Conservation (phyloP, 176 grass and related monocot species). For the Elymus sibiricus region DNA sequence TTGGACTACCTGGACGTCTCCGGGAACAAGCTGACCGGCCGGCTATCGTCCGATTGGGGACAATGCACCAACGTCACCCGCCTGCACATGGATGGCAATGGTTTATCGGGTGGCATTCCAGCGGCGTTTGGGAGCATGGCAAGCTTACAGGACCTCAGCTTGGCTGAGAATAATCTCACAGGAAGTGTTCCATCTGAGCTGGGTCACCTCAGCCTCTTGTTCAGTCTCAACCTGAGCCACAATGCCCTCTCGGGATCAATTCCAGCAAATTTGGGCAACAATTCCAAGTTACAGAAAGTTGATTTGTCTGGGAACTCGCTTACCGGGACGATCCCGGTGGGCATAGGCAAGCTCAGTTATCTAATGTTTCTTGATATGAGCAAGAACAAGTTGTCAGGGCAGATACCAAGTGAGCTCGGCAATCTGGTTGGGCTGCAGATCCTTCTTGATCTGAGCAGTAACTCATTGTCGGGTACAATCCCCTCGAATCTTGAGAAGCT, state of each 20-base stretch:
- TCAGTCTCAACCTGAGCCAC: constrained; percentile 69
- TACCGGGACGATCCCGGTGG: constrained; percentile 29
- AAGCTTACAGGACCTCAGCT: constrained; percentile 53
- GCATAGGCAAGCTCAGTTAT: constrained; percentile 27
- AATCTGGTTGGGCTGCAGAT: constrained; percentile 60
- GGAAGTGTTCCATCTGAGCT: constrained; percentile 56
- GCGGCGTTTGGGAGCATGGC: constrained; percentile 41
- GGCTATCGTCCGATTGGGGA: constrained; percentile 68
- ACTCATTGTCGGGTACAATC: constrained; percentile 58
- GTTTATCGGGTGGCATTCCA: constrained; percentile 60
- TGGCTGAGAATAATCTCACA: constrained; percentile 56
- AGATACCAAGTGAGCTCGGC: constrained; percentile 67
- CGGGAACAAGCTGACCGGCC: constrained; percentile 56
- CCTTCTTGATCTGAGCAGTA: constrained; percentile 89
- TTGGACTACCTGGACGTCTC: constrained; percentile 64
- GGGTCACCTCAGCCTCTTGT: constrained; percentile 42
- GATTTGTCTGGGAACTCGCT: constrained; percentile 75
- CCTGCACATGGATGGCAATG: constrained; percentile 57
- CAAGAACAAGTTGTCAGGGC: constrained; percentile 64
- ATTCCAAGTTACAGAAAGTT: constrained; percentile 27
- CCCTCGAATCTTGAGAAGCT: constrained; percentile 62
- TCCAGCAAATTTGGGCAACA: constrained; percentile 33
- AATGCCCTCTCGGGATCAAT: constrained; percentile 55
- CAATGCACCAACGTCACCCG: constrained; percentile 43
- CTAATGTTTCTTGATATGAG: constrained; percentile 67